Percentiles rank a stretch among this genome's conserved stretches.
These are phyloP conservation scores for Penicillium sp. DNA, from an alignment of 2,329 filamentous ascomycete species.

Conservation along the genomic window DNA sequence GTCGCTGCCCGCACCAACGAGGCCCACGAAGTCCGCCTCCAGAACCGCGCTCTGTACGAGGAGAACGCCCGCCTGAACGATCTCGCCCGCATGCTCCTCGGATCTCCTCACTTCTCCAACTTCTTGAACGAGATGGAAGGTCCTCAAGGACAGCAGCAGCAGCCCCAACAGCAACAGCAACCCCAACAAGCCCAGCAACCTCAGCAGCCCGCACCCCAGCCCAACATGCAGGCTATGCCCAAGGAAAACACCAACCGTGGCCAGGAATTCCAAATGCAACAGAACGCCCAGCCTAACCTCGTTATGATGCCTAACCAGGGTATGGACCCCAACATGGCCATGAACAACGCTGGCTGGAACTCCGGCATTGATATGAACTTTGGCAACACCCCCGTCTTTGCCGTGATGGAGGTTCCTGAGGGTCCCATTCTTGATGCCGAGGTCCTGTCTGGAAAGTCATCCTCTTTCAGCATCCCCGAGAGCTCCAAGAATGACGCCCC, in stretches of 20 bases:
- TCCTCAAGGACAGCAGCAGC: constrained; percentile 42
- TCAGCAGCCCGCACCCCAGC: constrained; percentile 41
- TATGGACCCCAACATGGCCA: constrained; percentile 72
- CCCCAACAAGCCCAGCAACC: constrained; percentile 36
- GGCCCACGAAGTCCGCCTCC: constrained; percentile 73
- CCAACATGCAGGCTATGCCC: constrained; percentile 52
- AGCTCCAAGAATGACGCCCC: constrained; percentile 54
- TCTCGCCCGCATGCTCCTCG: constrained; percentile 77
- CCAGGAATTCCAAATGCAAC: constrained; percentile 60
- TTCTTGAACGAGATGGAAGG: constrained; percentile 72
- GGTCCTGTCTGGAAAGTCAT: constrained; percentile 71
- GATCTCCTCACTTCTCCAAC: constrained; percentile 78
- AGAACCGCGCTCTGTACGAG: constrained; percentile 79
- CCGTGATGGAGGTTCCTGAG: constrained; percentile 70
- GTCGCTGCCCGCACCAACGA: constrained; percentile 82
- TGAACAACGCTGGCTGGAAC: constrained; percentile 51
- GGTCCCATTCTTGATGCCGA: constrained; percentile 63
- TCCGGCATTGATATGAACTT: constrained; percentile 49
- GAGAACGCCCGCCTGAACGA: constrained; percentile 82
- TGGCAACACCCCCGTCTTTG: constrained; percentile 56
- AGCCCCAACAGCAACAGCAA: constrained; percentile 36
- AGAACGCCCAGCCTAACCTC: constrained; percentile 69
- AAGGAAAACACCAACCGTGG: constrained; percentile 67
- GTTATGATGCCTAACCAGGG: constrained; percentile 79
- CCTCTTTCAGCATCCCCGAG: constrained; percentile 51